Base-by-base conservation (phyloP, 1,284 basidiomycete genomes). In the Apiotrichum domesticum region DNA sequence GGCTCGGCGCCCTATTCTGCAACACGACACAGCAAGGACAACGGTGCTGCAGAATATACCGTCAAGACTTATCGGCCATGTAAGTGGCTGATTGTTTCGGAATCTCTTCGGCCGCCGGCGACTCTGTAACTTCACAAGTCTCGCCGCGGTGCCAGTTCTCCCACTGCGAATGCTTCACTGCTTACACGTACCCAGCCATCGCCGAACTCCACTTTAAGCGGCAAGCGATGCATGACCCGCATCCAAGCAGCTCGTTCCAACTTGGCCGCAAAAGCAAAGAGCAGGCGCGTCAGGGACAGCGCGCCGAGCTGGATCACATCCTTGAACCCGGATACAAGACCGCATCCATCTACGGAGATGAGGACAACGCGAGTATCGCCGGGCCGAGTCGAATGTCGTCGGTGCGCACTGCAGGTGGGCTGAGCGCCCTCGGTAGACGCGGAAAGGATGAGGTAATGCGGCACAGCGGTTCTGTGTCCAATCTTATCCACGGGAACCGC, bases 41-140 rank as follows among this genome's bases (percentile, higher is more conserved):
- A 39, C 11, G 47, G 47, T 35, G 13, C 47, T 15, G 21, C 45
- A 39, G 64, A 70, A 5, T 65, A 66, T 15, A 63, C 66, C 5
- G 66, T 75, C 60, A 75, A 73, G 67, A 73, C 70, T 9, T 73
- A 68, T 57, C 62, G 70, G 35, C 73, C 73, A 39, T 69, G 73
- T 75, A 37, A 65, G 73, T 21, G 1, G 39, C 21, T 3, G 15
- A 21, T 33, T n/a, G 35, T 39, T 5, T 29, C 29, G 29, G 29
- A 29, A 29, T 29, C 29, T 29, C 29, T 29, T 29, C 29, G 29
- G 29, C 29, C 29, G 29, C 29, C 29, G 29, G 29, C 29, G 29
- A 29, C 29, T 29, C 29, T 29, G 29, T 29, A 29, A 29, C 29
- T 3, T 29, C 29, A 29, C 29, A 29, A 29, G 29, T 29, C 29